A percentile compares a stretch with the other conserved stretches of the same genome.
These are phyloP conservation scores for Aspergillus versicolor DNA, from an alignment of 2,329 filamentous ascomycete species.

Conservation along the genomic window DNA sequence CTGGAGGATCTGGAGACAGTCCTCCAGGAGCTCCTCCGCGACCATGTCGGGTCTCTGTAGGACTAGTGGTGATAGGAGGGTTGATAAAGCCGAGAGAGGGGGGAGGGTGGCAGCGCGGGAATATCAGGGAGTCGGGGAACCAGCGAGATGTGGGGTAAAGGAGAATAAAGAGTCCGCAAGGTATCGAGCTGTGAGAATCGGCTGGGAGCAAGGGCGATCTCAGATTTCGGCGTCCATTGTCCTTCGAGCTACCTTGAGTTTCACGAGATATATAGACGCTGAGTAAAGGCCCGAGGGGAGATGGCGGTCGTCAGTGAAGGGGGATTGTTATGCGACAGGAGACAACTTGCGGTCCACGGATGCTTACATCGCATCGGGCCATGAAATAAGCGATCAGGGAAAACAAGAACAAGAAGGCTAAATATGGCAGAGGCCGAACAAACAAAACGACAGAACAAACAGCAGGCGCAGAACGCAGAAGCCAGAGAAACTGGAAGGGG, in stretches of 20 bases:
- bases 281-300: neutral
- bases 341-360: slow-evolving; percentile 20
- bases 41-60: slow-evolving; percentile 64
- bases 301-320: slow-evolving; percentile 8
- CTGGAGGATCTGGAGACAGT: slow-evolving; percentile 84
- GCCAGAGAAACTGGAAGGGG: slow-evolving; percentile 3
- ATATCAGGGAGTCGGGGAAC: slow-evolving; percentile 11
- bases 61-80: neutral
- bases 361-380: slow-evolving; percentile 33
- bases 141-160: slow-evolving; percentile 18
- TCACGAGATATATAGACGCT: neutral
- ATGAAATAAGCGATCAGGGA: slow-evolving; percentile 20
- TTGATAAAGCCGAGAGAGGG: slow-evolving; percentile 3
- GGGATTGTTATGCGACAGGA: slow-evolving; percentile 17
- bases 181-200: slow-evolving; percentile 6
- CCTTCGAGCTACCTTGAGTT: neutral
- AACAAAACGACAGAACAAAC: slow-evolving; percentile 15
- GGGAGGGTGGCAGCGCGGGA: slow-evolving; percentile 7
- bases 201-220: slow-evolving; percentile 2
- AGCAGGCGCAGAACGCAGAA: slow-evolving; percentile 16
- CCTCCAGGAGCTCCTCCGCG: slow-evolving; percentile 87
- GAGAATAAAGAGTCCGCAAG: slow-evolving; percentile 10
- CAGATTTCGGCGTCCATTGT: slow-evolving; percentile 18
- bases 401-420: slow-evolving; percentile 8
- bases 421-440: slow-evolving; percentile 18